Conservation (phyloP, 345 rosid species). For the Eucalyptus regnans region DNA sequence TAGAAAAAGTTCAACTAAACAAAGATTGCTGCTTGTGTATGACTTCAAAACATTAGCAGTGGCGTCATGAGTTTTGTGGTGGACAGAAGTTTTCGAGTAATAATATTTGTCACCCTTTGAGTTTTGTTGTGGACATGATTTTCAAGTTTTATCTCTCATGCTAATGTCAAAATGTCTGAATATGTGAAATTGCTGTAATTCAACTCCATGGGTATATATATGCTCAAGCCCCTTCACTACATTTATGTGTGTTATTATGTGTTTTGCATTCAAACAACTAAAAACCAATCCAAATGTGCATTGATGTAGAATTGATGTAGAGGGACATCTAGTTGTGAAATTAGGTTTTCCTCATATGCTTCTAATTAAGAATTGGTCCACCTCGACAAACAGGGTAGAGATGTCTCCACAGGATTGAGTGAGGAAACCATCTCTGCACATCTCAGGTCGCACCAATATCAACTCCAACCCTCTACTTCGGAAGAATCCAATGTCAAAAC, state of each 20-base stretch:
- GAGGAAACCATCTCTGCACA: neutral
- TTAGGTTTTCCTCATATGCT: neutral
- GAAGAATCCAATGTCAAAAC: neutral
- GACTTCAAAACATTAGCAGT: neutral
- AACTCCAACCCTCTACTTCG: neutral
- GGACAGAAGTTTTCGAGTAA: neutral
- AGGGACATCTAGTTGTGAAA: too few relatives aligned
- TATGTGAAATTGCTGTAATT: too few relatives aligned
- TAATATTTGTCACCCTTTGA: neutral
- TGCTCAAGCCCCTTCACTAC: too few relatives aligned
- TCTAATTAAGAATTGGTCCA: neutral
- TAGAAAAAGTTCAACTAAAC: neutral
- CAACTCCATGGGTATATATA: too few relatives aligned
- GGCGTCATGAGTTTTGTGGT: neutral
- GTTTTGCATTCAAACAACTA: too few relatives aligned
- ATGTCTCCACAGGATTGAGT: neutral
- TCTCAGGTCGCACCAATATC: neutral
- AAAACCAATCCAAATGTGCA: too few relatives aligned
- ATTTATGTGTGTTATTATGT: too few relatives aligned
- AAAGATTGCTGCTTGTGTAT: neutral
- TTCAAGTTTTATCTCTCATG: too few relatives aligned
- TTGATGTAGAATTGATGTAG: too few relatives aligned
- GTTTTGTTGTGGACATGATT: too few relatives aligned
- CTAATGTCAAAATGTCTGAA: too few relatives aligned
- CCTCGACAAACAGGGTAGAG: neutral